Percentiles rank a stretch among this genome's conserved stretches.
Conservation (phyloP, 345 rosid species). For the Brassica incana region DNA sequence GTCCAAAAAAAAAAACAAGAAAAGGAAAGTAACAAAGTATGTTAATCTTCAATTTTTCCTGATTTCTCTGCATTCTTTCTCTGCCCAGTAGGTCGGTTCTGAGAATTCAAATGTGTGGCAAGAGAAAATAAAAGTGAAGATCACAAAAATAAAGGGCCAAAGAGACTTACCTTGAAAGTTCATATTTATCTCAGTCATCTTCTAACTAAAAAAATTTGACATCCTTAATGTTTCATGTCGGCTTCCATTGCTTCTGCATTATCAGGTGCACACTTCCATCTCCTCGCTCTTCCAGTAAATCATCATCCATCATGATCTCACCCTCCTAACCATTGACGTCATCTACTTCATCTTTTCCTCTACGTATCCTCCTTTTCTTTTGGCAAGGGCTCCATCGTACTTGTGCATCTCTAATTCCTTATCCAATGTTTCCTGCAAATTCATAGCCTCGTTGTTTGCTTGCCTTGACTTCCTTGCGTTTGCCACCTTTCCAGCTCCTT, state of each 20-base stretch:
- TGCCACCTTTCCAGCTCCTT: slow-evolving; percentile 95
- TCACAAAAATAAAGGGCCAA: too few relatives aligned
- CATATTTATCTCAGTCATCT: too few relatives aligned
- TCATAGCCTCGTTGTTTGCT: slow-evolving; percentile 47
- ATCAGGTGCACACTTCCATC: slow-evolving; percentile 51
- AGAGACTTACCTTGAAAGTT: too few relatives aligned
- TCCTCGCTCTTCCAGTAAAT: slow-evolving; percentile 65
- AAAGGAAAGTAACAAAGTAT: too few relatives aligned
- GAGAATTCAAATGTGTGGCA: too few relatives aligned
- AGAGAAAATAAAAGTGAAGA: too few relatives aligned
- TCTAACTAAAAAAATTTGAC: too few relatives aligned
- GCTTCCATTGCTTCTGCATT: slow-evolving; percentile 33
- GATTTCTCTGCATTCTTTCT: too few relatives aligned
- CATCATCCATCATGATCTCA: slow-evolving; percentile 75
- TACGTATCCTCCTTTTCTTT: slow-evolving; percentile 78
- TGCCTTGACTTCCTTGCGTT: slow-evolving; percentile 77
- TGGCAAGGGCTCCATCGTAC: slow-evolving; percentile 89
- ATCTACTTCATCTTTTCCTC: slow-evolving; percentile 74
- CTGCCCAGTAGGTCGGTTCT: too few relatives aligned
- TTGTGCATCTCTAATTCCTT: slow-evolving; percentile 82
- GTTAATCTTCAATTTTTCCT: too few relatives aligned
- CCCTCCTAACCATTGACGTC: slow-evolving; percentile 86
- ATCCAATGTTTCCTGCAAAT: slow-evolving; percentile 96
- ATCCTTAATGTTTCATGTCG: slow-evolving; percentile 17
- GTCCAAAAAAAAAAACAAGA: too few relatives aligned